Conservation (phyloP, 164 flowering plant genomes). For the Paratinospora sagittata region DNA sequence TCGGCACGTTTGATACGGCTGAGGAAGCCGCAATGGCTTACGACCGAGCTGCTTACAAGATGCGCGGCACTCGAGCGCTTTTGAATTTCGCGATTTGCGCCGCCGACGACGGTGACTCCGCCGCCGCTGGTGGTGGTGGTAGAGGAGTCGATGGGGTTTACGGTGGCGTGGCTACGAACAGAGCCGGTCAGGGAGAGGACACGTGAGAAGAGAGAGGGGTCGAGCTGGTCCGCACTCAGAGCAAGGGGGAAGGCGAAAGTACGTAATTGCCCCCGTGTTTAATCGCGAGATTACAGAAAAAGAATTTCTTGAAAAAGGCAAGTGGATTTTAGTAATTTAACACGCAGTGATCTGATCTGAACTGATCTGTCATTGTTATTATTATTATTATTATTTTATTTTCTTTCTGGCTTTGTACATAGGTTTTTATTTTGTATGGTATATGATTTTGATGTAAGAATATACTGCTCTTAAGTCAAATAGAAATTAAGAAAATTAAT, state of each 20-base stretch:
- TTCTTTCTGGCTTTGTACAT: too few species aligned
- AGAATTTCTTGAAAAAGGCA: too few species aligned
- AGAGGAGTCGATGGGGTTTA: neutral
- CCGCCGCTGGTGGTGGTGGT: neutral
- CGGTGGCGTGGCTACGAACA: too few species aligned
- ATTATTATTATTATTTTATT: too few species aligned
- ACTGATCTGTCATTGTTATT: too few species aligned
- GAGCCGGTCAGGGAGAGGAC: too few species aligned
- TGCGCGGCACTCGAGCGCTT: slow-evolving; percentile 27
- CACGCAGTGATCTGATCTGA: neutral
- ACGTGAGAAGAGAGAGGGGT: too few species aligned
- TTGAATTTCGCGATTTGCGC: slow-evolving; percentile 15
- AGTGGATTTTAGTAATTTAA: neutral
- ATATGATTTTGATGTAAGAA: neutral
- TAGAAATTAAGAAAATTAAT: too few species aligned
- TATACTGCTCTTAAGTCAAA: neutral
- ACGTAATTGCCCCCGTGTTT: too few species aligned
- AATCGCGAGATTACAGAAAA: too few species aligned
- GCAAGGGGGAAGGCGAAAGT: neutral
- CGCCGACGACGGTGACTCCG: neutral
- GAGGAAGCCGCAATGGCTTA: slow-evolving; percentile 25
- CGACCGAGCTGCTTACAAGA: slow-evolving; percentile 28
- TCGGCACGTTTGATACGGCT: slow-evolving; percentile 18
- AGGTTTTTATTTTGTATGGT: neutral
- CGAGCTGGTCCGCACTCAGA: neutral